Base-by-base conservation (phyloP, 1,284 basidiomycete genomes). In the Porodaedalea pini region DNA sequence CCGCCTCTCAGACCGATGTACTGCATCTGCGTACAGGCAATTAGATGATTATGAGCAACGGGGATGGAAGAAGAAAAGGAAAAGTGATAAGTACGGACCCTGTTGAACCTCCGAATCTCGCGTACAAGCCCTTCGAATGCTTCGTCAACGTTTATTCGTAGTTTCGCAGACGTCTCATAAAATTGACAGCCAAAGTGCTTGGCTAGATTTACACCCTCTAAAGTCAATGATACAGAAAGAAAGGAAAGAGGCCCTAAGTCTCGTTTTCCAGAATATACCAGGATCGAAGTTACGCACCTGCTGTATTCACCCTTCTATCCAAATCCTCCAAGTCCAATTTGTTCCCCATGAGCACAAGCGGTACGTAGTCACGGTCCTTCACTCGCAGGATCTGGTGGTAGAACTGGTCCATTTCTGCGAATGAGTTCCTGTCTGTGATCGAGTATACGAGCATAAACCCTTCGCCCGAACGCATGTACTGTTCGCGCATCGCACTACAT, bases 381-480 rank as follows among this genome's bases (percentile, higher is more conserved):
- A 98, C 90, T 56, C 93, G 85, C 55, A 96, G 79, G 64, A 98
- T 98, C 72, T 99, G 96, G 72, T 98, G 94, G 71, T 98, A 92
- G 83, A 98, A 98, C 1, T 91, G 94, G 72, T 85, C 90, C 68
- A 98, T 96, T 80, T 94, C 92, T 73, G 98, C 95, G 69, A 98
- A 99, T 43, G 94, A 98, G 75, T 92, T 94, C 64, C 96, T 86
- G 48, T 94, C 97, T 17, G 96, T 98, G 76, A 99, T 98, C 61
- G 94, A 95, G 76, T 99, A 99, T 59, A 99, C 96, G 61, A 99
- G 86, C 51, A 99, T 82, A 81, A 98, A 99, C 3, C 97, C 97
- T 75, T 99, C 97, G 61, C 97, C 97, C 25, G 92, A 90, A 53
- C 92, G 86, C 93, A 95, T 97, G 78, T 97, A 97, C 68, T 97